Conservation (phyloP, 768 basidiomycete genomes). For the Russula sp. region DNA sequence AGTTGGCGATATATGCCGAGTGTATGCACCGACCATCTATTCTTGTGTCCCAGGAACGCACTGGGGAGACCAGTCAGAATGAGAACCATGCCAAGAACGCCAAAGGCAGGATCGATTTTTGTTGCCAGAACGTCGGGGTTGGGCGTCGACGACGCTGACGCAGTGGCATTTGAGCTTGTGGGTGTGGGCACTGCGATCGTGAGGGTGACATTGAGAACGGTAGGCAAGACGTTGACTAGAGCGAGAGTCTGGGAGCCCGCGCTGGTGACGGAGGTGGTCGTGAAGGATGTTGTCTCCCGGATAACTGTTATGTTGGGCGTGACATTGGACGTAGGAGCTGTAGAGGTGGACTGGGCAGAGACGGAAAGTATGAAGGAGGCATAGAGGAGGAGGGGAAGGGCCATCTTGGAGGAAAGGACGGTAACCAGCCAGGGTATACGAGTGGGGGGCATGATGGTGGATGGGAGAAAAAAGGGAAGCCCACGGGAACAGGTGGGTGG, state of each 20-base stretch:
- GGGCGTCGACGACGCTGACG: conserved; percentile 40
- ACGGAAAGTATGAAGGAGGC: conserved; percentile 32
- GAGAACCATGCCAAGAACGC: conserved; percentile 81
- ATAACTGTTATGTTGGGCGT: conserved; percentile 43
- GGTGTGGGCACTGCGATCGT: conserved; percentile 52
- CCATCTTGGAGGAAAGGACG: conserved; percentile 21
- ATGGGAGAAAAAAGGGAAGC: conserved; percentile 26
- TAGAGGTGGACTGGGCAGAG: conserved; percentile 22
- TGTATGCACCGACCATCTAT: conserved; percentile 68
- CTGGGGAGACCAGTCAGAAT: conserved; percentile 88
- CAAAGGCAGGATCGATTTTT: conserved; percentile 82
- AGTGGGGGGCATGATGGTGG: conserved; percentile 33
- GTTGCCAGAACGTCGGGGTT: conserved; percentile 51
- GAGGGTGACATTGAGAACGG: conserved; percentile 58
- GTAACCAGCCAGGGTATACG: conserved; percentile 35
- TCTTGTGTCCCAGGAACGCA: conserved; percentile 92
- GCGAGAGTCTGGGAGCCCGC: conserved; percentile 50
- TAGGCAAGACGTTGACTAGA: conserved; percentile 56
- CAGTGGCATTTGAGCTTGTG: conserved; percentile 36
- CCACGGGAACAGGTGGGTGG: neutral
- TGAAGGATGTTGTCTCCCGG: conserved; percentile 50
- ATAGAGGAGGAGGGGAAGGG: conserved; percentile 31
- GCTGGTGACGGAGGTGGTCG: conserved; percentile 41
- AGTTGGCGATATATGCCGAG: conserved; percentile 26
- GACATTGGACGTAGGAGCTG: conserved; percentile 5